Evolutionary conservation across 306 rosid genomes (phyloP), one percentile per base, ranked within the genome.

Genomic region (Cucurbita argyrosperma): DNA sequence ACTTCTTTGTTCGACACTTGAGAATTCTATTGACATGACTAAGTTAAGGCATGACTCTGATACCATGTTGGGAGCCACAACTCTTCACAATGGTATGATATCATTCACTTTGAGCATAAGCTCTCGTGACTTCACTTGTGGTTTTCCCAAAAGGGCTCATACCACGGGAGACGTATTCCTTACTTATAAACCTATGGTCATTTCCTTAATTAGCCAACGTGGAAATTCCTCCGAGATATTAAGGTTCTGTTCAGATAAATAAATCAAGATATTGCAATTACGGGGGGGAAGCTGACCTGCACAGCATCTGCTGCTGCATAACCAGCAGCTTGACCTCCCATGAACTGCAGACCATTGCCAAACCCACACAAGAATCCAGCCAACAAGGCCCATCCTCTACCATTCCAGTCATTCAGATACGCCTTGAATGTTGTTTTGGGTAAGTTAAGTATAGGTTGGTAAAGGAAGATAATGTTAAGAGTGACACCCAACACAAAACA

Each of bases 241-340:
- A 12, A 52, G 58, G 26, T 0, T n/a, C 1, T 53, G 26, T n/a
- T 53, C 58, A 7, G 58, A 52, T 13, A 50, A 14, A 50, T 16
- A 50, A 13, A 21, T 21, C 23, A 21, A 21, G 23, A 21, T 21
- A 21, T 21, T 21, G 23, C 23, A 21, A 21, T 21, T 21, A 21
- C 23, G 1, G 23, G 0, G 23, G 23, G 23, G 70, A 64, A 87
- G 79, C 85, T 78, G 76, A 90, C 99, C 91, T 94, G 99, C 15
- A 91, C 99, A 4, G 97, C 96, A 87, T 94, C 99, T 60, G 99
- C 99, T 43, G 99, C 99, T 6, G 99, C 99, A 79, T 94, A 94
- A 50, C 99, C 99, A 12, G 99, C 99, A 52, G 99, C 96, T 81
- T 94, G 90, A 40, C 99, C 99, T 23, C 97, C 97, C 96, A 94